Conservation (phyloP, 192 early-diverging fungal species). For the Helicostylum pulchrum region DNA sequence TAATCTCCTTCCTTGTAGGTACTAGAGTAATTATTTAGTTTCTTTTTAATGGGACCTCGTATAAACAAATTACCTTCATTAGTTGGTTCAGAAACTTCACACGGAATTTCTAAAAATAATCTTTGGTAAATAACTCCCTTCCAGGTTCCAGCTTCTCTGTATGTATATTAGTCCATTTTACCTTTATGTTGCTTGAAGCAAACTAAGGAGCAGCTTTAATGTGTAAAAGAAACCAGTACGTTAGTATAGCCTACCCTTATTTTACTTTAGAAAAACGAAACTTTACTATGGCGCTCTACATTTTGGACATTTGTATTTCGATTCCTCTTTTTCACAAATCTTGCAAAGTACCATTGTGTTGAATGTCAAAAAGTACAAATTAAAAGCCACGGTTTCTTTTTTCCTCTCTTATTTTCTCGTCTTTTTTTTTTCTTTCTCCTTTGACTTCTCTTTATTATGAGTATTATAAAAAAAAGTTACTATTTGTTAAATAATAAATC, state of each 20-base stretch:
- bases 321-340: slow-evolving; percentile 19
- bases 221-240: background rate
- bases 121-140: background rate
- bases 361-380: background rate
- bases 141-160: background rate
- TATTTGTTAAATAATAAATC: too few species aligned
- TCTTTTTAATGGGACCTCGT: background rate
- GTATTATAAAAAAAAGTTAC: too few species aligned
- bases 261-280: background rate
- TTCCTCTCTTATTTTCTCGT: background rate
- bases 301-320: slow-evolving; percentile 33
- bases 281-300: slow-evolving; percentile 32
- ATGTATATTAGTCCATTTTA: slow-evolving; percentile 13
- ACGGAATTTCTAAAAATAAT: slow-evolving; percentile 13
- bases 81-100: slow-evolving; percentile 5
- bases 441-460: too few species aligned
- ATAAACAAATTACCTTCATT: background rate
- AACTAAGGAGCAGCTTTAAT: slow-evolving; percentile 26
- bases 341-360: slow-evolving; percentile 11
- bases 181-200: slow-evolving; percentile 38
- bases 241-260: background rate
- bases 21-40: background rate
- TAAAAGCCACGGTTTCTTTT: background rate
- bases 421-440: background rate
- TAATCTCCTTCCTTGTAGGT: slow-evolving; percentile 6